Conservation (phyloP, 768 basidiomycete genomes). For the Tubosaeta sp. region DNA sequence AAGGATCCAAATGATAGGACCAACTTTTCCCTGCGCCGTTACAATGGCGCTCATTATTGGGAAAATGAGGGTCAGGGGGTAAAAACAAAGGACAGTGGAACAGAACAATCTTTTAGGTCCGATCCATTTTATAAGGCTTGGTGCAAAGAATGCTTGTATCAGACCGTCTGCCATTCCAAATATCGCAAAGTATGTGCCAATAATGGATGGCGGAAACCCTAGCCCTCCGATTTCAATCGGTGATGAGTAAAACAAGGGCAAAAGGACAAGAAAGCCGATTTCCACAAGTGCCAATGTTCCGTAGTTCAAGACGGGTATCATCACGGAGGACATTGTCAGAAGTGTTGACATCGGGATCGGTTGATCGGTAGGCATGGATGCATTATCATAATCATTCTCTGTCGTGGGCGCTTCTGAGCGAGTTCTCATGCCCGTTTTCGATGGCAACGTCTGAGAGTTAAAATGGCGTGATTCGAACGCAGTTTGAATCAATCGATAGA, state of each 20-base stretch:
- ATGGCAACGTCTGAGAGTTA: constrained; percentile 20
- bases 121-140: constrained; percentile 34
- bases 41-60: constrained; percentile 42
- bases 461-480: background rate
- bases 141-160: constrained; percentile 39
- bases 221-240: constrained; percentile 42
- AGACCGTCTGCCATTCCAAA: constrained; percentile 38
- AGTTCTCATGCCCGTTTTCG: constrained; percentile 2
- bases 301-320: constrained; percentile 41
- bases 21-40: constrained; percentile 26
- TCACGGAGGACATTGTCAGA: constrained; percentile 26
- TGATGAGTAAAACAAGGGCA: constrained; percentile 44
- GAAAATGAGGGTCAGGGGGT: constrained; percentile 36
- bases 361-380: background rate
- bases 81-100: constrained; percentile 31
- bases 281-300: constrained; percentile 39
- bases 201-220: constrained; percentile 37
- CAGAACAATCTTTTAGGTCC: constrained; percentile 39
- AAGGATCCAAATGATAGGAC: constrained; percentile 34
- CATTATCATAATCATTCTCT: background rate
- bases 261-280: constrained; percentile 34
- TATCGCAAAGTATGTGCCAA: constrained; percentile 35
- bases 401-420: background rate
- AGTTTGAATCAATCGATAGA: background rate
- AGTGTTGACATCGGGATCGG: constrained; percentile 33